Evolutionary conservation across 75 land plant genomes (phyloP), one percentile per base, ranked within the genome.

Genomic region (Gnetum montanum): DNA sequence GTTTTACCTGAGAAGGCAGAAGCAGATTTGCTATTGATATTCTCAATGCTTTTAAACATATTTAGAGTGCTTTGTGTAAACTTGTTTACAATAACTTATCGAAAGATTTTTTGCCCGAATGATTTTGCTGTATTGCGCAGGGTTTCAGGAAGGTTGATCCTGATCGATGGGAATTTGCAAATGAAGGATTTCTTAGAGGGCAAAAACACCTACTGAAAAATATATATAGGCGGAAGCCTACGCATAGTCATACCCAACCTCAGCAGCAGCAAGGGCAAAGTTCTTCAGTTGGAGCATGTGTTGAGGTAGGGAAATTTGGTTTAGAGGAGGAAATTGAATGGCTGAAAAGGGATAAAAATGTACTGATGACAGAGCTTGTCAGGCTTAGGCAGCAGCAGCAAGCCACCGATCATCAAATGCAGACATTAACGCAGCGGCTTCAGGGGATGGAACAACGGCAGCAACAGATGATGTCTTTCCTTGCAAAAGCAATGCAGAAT

Each of bases 141-240:
- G 88, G 90, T 1, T 87, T 87, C 34, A 77, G 89, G 47, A 87
- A 86, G 59, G 84, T 84, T 54, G 92, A 87, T 66, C 84, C 92
- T 15, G 89, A 87, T 61, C 72, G 84, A n/a, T 87, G 88, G 88
- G 89, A 87, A 67, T 87, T 87, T 67, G 92, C 84, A 34, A 87
- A 87, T 57, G 92, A 87, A 66, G 84, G 89, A 7, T 87, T 87
- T 51, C 44, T 87, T 46, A 68, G 84, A 37, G 84, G 88, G 8
- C 74, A 81, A 27, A 86, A 72, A 36, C 81, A 84, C 34, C 61
- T 87, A 51, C 52, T 84, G 43, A 73, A 77, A 52, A 65, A 45
- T 18, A 87, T 87, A 16, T 73, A 66, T 48, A 57, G 91, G 46
- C 41, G 83, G 54, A 86, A 84, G 58, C 66, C 78, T 43, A 47